Conservation (phyloP, 2,329 filamentous ascomycete genomes). For the Diaporthe aspalathi region DNA sequence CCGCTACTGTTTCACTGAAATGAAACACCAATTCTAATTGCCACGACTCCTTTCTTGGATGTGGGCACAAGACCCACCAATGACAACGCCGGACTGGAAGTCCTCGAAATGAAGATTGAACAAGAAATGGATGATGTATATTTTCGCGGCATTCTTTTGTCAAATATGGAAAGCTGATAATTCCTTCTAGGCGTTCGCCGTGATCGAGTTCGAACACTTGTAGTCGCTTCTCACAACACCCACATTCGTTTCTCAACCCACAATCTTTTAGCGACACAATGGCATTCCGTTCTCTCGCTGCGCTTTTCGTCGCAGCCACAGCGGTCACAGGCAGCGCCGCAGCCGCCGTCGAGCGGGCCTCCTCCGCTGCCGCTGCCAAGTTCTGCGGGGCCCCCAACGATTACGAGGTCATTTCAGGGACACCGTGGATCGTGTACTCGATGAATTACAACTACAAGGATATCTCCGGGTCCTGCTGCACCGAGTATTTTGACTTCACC, state of each 20-base stretch:
- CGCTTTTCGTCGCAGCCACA: slow-evolving; percentile 28
- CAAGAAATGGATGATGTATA: not conserved
- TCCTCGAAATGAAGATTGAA: not conserved
- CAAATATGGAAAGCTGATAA: too few species aligned
- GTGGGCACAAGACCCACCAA: slow-evolving; percentile 31
- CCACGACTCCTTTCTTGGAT: slow-evolving; percentile 15
- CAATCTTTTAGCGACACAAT: slow-evolving; percentile 20
- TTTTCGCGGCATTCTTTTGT: not conserved
- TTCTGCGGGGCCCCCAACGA: slow-evolving; percentile 44
- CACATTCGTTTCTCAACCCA: not conserved
- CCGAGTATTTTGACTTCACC: slow-evolving; percentile 50
- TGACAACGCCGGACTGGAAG: not conserved
- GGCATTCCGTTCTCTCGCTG: slow-evolving; percentile 17
- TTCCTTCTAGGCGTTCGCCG: not conserved
- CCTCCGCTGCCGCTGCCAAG: slow-evolving; percentile 25
- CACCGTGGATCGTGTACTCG: slow-evolving; percentile 58
- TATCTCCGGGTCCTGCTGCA: slow-evolving; percentile 54
- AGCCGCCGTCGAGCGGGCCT: slow-evolving; percentile 4
- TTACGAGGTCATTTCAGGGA: slow-evolving; percentile 50
- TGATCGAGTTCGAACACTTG: not conserved
- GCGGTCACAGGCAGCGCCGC: slow-evolving; percentile 3
- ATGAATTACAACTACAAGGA: slow-evolving; percentile 57
- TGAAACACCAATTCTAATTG: slow-evolving; percentile 34
- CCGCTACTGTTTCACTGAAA: slow-evolving; percentile 37
- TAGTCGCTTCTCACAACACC: not conserved